Evolutionary conservation across 805 yeast species (phyloP).

Genomic region (Candida boidinii): DNA sequence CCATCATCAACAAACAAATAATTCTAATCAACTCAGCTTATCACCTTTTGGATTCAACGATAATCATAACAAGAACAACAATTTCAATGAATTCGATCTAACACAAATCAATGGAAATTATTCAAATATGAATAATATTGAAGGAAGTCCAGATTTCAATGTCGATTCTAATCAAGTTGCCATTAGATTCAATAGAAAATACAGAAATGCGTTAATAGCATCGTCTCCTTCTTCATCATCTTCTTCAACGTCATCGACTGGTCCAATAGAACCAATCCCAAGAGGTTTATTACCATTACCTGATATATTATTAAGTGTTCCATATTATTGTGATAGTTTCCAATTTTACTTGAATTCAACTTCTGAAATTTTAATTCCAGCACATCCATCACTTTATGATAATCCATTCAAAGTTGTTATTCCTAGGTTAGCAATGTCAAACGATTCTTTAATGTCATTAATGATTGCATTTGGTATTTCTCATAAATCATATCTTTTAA

Average conservation of each 20-base stretch:
- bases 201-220: too few species aligned
- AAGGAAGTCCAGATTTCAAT: too few species aligned
- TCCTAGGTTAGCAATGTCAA: constrained; percentile 60
- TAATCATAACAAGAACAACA: neutral
- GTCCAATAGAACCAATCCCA: constrained; percentile 19
- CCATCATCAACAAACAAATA: too few species aligned
- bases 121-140: too few species aligned
- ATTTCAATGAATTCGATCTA: too few species aligned
- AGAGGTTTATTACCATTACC: constrained; percentile 43
- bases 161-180: too few species aligned
- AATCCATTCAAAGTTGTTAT: constrained; percentile 61
- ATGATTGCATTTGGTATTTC: constrained; percentile 42
- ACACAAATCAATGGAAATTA: too few species aligned
- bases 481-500: constrained; percentile 23
- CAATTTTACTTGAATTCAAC: constrained; percentile 57
- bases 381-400: constrained; percentile 47
- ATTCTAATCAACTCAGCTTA: too few species aligned
- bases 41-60: neutral
- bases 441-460: constrained; percentile 48
- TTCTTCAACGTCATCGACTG: constrained; percentile 10
- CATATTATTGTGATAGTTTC: constrained; percentile 51
- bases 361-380: constrained; percentile 55
- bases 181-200: too few species aligned
- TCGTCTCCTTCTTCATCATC: constrained; percentile 8
- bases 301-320: constrained; percentile 48